Base-by-base conservation (phyloP, 2,329 filamentous ascomycete genomes). In the Colletotrichum sansevieriae region DNA sequence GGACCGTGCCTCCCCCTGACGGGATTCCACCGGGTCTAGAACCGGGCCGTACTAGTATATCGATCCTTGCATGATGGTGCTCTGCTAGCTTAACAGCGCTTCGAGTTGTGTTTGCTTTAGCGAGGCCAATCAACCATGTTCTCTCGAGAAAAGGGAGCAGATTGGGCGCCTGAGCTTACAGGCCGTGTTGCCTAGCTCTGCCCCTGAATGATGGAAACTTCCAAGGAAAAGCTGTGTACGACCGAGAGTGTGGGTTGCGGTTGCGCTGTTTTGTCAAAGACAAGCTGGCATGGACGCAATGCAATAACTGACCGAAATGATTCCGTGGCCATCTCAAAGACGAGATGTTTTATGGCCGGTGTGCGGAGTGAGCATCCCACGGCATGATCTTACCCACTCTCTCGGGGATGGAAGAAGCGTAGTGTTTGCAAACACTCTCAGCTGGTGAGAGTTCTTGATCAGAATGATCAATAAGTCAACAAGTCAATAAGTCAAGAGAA, bases 21-120 rank as follows among this genome's bases (percentile, higher is more conserved):
- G 65, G 65, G 22, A 43, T 59, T 55, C 55, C 61, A 18, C 44
- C 44, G 65, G 65, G 65, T 49, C 47, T 33, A 61, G 64, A 66
- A 63, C 49, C n/a, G 64, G 58, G 3, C 46, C 13, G 35, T 43
- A 15, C 47, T 20, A 47, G 47, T 61, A 55, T 55, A 12, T 41
- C 13, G 55, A 60, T 65, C 47, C 65, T 59, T 41, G 18, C 46
- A 22, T 37, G n/a, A 52, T 18, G 46, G 15, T 47, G 33, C 29
- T 55, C 41, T 59, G 13, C 43, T 29, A 37, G 57, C 44, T 35
- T 13, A 12, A 60, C 15, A 39, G 25, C 51, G 9, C 25, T 13
- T 7, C 18, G 41, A 9, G 10, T 62, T 4, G 13, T 33, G 59
- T 54, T 43, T 54, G 20, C 29, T 39, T 41, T 1, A 29, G 33